Evolutionary conservation across 1,139 yeast species (phyloP).

Genomic region (Starmera stellimalicola): DNA sequence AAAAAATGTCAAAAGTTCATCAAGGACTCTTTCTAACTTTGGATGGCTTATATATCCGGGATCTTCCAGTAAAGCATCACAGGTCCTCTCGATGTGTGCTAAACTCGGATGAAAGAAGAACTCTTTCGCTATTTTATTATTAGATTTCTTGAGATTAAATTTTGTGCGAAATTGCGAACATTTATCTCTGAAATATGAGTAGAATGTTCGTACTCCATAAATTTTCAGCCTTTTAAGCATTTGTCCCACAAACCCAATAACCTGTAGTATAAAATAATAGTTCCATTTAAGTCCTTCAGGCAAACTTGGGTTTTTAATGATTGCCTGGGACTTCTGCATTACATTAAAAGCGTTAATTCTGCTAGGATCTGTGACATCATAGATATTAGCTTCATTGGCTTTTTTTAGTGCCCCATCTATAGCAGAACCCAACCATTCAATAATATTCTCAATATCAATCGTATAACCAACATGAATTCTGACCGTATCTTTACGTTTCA

Average conservation of each 20-base stretch:
- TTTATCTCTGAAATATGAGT: constrained; percentile 51
- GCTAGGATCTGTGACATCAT: constrained; percentile 55
- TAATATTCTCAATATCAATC: constrained; percentile 42
- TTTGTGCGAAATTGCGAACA: constrained; percentile 50
- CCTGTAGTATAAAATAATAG: constrained; percentile 47
- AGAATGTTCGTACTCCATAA: constrained; percentile 78
- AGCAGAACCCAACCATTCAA: constrained; percentile 48
- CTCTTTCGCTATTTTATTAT: constrained; percentile 49
- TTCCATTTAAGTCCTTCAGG: constrained; percentile 70
- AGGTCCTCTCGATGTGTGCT: constrained; percentile 31
- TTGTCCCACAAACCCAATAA: constrained; percentile 70
- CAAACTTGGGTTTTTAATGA: constrained; percentile 40
- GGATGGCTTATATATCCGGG: constrained; percentile 58
- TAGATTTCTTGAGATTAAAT: constrained; percentile 33
- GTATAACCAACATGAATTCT: constrained; percentile 47
- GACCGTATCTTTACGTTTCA: constrained; percentile 60
- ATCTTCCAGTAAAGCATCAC: constrained; percentile 34
- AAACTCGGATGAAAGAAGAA: constrained; percentile 48
- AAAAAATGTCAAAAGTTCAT: constrained; percentile 51
- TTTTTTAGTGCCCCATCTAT: constrained; percentile 52
- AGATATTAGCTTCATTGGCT: constrained; percentile 55
- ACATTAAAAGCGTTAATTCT: constrained; percentile 65
- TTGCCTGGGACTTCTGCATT: constrained; percentile 55
- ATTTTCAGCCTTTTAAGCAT: constrained; percentile 57
- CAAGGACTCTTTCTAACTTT: constrained; percentile 53